A percentile compares a stretch with the other conserved stretches of the same genome.
Conservation (phyloP, 148 eudicot genomes). For the Rhododendron kiyosumense region DNA sequence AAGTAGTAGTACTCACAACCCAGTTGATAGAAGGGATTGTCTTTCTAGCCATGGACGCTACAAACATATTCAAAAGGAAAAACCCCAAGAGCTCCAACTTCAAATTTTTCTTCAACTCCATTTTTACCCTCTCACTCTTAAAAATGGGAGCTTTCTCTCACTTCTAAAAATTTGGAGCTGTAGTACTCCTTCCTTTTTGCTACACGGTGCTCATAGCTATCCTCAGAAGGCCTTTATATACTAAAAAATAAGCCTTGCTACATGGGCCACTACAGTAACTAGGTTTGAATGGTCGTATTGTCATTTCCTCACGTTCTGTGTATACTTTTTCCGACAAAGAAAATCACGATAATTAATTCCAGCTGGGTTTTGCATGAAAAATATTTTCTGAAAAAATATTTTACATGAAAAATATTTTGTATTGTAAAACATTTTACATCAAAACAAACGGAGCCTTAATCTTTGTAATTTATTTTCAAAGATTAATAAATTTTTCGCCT, state of each 20-base stretch:
- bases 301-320: not conserved
- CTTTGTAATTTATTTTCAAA: too few relatives aligned
- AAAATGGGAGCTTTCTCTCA: not conserved
- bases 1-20: not conserved
- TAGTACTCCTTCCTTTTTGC: not conserved
- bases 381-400: too few relatives aligned
- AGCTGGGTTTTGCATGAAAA: not conserved
- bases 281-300: not conserved
- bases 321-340: not conserved
- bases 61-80: not conserved
- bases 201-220: not conserved
- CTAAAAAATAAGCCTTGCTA: not conserved
- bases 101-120: not conserved
- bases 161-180: too few relatives aligned
- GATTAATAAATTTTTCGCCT: too few relatives aligned
- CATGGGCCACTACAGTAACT: not conserved
- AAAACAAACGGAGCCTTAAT: too few relatives aligned
- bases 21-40: not conserved
- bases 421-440: too few relatives aligned
- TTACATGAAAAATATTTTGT: too few relatives aligned
- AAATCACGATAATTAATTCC: not conserved
- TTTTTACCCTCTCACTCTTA: not conserved
- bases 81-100: not conserved
- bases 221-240: not conserved
- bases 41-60: not conserved